A percentile compares a stretch with the other conserved stretches of the same genome.
These are phyloP conservation scores for Lagerstroemia speciosa DNA, from an alignment of 345 rosid genomes.

Conservation along the genomic window DNA sequence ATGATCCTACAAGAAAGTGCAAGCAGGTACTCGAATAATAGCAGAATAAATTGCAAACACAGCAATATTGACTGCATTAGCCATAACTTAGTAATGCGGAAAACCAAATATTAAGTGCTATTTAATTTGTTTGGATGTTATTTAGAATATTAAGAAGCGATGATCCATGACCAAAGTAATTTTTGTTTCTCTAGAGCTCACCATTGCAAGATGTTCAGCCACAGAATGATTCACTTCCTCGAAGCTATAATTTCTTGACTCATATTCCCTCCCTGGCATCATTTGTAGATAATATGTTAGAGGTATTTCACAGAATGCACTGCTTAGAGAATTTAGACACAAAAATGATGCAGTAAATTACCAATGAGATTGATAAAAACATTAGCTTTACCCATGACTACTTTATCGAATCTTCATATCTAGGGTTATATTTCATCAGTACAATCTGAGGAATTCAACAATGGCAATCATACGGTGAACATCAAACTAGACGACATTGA, in stretches of 20 bases:
- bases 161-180: too few species aligned
- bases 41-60: background rate
- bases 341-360: constrained; percentile 10
- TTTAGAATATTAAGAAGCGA: background rate
- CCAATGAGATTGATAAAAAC: constrained; percentile 95
- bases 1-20: background rate
- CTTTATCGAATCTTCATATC: constrained; percentile 90
- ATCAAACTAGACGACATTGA: background rate
- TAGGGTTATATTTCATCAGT: constrained; percentile 82
- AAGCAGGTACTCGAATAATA: background rate
- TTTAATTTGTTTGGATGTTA: background rate
- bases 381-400: constrained; percentile 98
- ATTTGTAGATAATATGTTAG: background rate
- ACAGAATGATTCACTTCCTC: constrained; percentile 83
- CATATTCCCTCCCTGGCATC: constrained; percentile 76
- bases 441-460: constrained; percentile 54
- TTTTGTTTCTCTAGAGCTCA: constrained; percentile 19
- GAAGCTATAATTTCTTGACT: constrained; percentile 91
- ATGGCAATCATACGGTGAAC: background rate
- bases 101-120: background rate
- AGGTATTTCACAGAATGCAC: constrained; percentile 4
- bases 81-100: background rate
- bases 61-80: background rate
- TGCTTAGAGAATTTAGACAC: constrained; percentile 16
- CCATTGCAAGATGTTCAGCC: constrained; percentile 78